These are phyloP conservation scores for Paraleonurus japonicus DNA, from an alignment of 257 asterid genomes.

Conservation along the genomic window DNA sequence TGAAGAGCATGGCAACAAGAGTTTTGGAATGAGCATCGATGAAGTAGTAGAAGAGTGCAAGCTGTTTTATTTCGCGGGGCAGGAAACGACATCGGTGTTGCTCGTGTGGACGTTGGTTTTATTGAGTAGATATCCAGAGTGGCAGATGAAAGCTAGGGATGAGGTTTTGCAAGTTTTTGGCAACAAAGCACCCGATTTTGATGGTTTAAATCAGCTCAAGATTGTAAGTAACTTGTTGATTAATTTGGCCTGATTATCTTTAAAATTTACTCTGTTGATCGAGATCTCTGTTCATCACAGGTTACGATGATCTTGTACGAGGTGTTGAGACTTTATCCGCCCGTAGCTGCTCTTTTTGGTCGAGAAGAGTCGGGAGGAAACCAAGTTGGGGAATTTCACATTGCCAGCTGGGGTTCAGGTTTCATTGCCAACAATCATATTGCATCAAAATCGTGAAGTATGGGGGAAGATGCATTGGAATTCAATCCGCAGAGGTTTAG, in stretches of 20 bases:
- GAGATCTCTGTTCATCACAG: conserved; percentile 2
- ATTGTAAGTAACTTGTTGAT: conserved; percentile 28
- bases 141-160: conserved; percentile 50
- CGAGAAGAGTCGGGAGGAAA: conserved; percentile 31
- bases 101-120: conserved; percentile 49
- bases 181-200: conserved; percentile 22
- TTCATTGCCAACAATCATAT: conserved; percentile 1
- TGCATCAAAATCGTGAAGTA: conserved; percentile 28
- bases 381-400: conserved; percentile 28
- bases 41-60: conserved; percentile 50
- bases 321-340: conserved; percentile 42
- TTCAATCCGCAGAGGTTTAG: conserved; percentile 45
- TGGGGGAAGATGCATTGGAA: conserved; percentile 44
- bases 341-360: background rate
- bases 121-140: conserved; percentile 35
- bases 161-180: conserved; percentile 41
- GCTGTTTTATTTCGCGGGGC: conserved; percentile 54
- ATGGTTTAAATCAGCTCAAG: conserved; percentile 41
- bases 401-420: conserved; percentile 35
- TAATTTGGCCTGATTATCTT: background rate
- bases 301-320: conserved; percentile 44
- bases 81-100: conserved; percentile 46
- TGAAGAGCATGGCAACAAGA: conserved; percentile 28
- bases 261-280: background rate
- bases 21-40: conserved; percentile 32